A percentile compares a stretch with the other conserved stretches of the same genome.
These are phyloP conservation scores for Marvania coccoides DNA, from an alignment of 139 green algal genomes.

Conservation along the genomic window DNA sequence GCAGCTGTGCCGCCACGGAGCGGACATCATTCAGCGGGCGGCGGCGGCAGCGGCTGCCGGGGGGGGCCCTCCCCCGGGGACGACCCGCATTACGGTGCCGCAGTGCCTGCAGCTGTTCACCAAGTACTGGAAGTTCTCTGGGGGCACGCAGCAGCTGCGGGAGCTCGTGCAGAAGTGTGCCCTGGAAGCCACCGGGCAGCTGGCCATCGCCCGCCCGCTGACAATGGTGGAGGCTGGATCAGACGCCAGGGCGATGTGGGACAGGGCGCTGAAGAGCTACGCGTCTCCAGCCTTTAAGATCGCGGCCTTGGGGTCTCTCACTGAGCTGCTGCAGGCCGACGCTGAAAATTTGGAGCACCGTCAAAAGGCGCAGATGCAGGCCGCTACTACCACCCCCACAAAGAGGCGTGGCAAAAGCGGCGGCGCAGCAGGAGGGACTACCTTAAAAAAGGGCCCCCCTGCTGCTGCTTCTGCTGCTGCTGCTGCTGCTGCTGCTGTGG, in stretches of 20 bases:
- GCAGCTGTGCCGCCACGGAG: conserved; percentile 57
- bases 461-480: background rate
- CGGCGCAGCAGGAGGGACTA: conserved; percentile 16
- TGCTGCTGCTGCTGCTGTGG: background rate
- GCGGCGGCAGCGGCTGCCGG: background rate
- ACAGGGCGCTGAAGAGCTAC: conserved; percentile 17
- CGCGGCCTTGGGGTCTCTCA: conserved; percentile 52
- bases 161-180: conserved; percentile 33
- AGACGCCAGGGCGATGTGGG: background rate
- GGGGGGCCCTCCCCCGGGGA: background rate
- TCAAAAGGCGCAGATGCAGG: conserved; percentile 26
- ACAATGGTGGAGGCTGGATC: conserved; percentile 36
- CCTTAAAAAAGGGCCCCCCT: background rate
- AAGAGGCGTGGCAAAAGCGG: background rate
- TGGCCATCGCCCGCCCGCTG: conserved; percentile 53
- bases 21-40: conserved; percentile 35
- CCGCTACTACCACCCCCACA: too few species aligned
- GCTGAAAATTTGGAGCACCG: conserved; percentile 41
- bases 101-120: conserved; percentile 39
- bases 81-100: background rate
- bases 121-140: conserved; percentile 7
- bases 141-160: background rate
- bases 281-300: conserved; percentile 37
- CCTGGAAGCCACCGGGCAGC: conserved; percentile 54
- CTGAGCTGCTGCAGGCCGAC: conserved; percentile 64